These are phyloP conservation scores for Glycyrrhiza uralensis DNA, from an alignment of 306 rosid species.

Conservation along the genomic window DNA sequence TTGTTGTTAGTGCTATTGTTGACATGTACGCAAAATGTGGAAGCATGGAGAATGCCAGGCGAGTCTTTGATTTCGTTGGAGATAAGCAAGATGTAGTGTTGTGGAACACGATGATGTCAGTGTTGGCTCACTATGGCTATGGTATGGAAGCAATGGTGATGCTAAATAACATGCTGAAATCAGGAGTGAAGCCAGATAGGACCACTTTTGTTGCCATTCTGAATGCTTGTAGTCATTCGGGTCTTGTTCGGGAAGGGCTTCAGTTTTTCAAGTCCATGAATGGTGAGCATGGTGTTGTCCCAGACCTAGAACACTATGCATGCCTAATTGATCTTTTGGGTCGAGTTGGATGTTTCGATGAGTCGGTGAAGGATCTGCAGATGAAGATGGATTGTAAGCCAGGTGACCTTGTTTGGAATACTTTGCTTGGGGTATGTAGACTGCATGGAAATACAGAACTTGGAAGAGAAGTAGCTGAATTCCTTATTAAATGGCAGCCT, in stretches of 20 bases:
- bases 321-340: conserved; percentile 70
- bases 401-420: conserved; percentile 50
- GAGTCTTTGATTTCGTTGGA: conserved; percentile 46
- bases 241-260: conserved; percentile 72
- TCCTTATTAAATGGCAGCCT: conserved; percentile 56
- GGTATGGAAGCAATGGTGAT: conserved; percentile 55
- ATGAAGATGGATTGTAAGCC: conserved; percentile 53
- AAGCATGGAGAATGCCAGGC: conserved; percentile 44
- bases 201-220: conserved; percentile 57
- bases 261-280: conserved; percentile 60
- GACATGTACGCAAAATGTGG: conserved; percentile 89
- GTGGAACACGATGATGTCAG: conserved; percentile 79
- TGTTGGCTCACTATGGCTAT: conserved; percentile 60
- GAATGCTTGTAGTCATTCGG: conserved; percentile 74
- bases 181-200: conserved; percentile 63
- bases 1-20: conserved; percentile 70
- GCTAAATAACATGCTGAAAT: conserved; percentile 52
- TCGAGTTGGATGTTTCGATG: conserved; percentile 48
- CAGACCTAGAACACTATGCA: conserved; percentile 78
- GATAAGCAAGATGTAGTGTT: conserved; percentile 58
- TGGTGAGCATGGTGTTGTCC: conserved; percentile 45
- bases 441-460: conserved; percentile 46
- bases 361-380: conserved; percentile 44
- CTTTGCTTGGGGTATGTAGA: conserved; percentile 58
- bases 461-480: conserved; percentile 60